phyloP scores from a whole-genome alignment of 345 rosid species.

The Anacardium occidentale region DNA sequence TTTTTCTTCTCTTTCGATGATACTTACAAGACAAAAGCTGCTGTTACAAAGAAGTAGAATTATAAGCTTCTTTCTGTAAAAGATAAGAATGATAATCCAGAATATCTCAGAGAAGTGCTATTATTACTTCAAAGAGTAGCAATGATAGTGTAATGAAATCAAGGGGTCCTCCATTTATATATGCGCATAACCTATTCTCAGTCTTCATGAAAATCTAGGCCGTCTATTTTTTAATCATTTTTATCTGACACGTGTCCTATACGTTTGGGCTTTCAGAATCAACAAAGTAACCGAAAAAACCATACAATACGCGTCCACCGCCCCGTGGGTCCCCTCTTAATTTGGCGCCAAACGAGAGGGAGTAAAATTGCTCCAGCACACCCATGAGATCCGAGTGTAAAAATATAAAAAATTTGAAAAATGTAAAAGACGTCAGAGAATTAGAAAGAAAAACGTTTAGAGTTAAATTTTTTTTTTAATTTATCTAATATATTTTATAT shows the following conservation, averaged over 20 bases:
- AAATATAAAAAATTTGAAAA: no score
- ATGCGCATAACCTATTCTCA: background rate
- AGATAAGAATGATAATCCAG: background rate
- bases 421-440: no score
- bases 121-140: background rate
- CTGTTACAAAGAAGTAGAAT: background rate
- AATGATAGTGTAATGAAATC: background rate
- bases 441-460: no score
- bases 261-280: background rate
- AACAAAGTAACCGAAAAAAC: background rate
- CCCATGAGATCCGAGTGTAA: no score
- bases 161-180: background rate
- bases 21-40: background rate
- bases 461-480: no score
- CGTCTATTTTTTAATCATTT: background rate
- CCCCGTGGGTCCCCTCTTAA: background rate
- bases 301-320: background rate
- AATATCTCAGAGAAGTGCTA: background rate
- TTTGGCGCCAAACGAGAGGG: conserved; percentile 10
- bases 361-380: no score
- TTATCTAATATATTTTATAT: no score
- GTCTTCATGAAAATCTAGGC: background rate
- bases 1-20: background rate
- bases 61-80: no score
- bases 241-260: background rate